Percentiles rank a stretch among this genome's conserved stretches.
Evolutionary conservation across 1,284 basidiomycete species (phyloP).

Genomic region (Leccinum holopus): DNA sequence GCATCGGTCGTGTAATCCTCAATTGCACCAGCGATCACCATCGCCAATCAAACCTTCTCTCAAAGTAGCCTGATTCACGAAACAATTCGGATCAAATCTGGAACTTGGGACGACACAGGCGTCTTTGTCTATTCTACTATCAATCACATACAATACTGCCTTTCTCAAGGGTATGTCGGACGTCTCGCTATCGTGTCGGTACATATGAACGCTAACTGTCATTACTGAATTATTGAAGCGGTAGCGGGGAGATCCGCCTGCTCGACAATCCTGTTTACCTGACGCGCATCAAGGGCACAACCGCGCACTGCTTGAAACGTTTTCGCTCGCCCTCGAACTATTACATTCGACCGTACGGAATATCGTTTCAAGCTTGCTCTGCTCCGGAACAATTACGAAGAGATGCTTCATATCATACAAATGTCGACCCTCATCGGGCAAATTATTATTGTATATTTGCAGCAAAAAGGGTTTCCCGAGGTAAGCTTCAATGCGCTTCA

Average conservation of each 20-base stretch:
- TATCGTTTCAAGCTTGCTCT: slow-evolving; percentile 99
- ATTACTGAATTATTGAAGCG: slow-evolving; percentile 47
- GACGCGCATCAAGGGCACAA: slow-evolving; percentile 95
- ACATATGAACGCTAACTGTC: slow-evolving; percentile 2
- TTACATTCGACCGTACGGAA: slow-evolving; percentile 98
- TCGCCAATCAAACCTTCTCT: slow-evolving; percentile 92
- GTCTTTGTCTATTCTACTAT: slow-evolving; percentile 98
- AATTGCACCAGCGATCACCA: slow-evolving; percentile 79
- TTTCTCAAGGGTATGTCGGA: slow-evolving; percentile 68
- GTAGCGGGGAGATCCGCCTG: slow-evolving; percentile 98
- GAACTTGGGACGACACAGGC: slow-evolving; percentile 97
- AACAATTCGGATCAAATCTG: slow-evolving; percentile 99
- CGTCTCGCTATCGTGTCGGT: not conserved
- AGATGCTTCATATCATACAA: slow-evolving; percentile 64
- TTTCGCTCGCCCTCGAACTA: slow-evolving; percentile 90
- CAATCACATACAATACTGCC: slow-evolving; percentile 99
- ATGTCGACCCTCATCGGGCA: too few species aligned
- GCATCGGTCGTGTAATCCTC: slow-evolving; percentile 3
- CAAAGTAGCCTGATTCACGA: slow-evolving; percentile 95
- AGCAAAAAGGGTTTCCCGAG: too few species aligned
- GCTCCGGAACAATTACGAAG: slow-evolving; percentile 93
- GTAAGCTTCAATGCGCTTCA: too few species aligned
- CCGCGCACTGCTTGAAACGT: slow-evolving; percentile 93
- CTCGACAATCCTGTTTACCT: slow-evolving; percentile 99
- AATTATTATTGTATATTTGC: too few species aligned